Conservation (phyloP, 2,329 filamentous ascomycete genomes). For the Stenocarpella maydis region DNA sequence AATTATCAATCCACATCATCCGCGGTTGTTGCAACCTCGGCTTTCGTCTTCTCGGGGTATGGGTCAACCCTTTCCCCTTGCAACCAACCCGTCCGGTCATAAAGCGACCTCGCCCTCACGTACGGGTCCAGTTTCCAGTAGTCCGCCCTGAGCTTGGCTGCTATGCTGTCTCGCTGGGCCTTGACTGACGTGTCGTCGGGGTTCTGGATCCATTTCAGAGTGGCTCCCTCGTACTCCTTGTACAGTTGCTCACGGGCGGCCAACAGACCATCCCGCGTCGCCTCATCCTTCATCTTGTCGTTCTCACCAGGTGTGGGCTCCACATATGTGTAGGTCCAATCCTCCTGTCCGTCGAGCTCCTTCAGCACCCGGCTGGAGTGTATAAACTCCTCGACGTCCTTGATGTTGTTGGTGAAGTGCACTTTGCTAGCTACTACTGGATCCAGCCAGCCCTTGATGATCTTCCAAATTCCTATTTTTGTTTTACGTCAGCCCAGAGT, state of each 20-base stretch:
- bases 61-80: slow-evolving; percentile 75
- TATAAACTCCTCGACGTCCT: slow-evolving; percentile 83
- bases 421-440: slow-evolving; percentile 95
- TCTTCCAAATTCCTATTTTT: slow-evolving; percentile 87
- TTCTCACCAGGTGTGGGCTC: slow-evolving; percentile 84
- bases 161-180: slow-evolving; percentile 67
- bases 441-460: slow-evolving; percentile 95
- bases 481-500: slow-evolving; percentile 31
- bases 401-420: slow-evolving; percentile 84
- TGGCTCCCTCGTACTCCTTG: slow-evolving; percentile 76
- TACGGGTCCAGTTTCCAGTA: slow-evolving; percentile 95
- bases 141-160: slow-evolving; percentile 70
- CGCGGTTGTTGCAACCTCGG: slow-evolving; percentile 46
- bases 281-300: slow-evolving; percentile 71
- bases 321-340: slow-evolving; percentile 83
- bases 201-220: slow-evolving; percentile 76
- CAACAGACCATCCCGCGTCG: slow-evolving; percentile 69
- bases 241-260: slow-evolving; percentile 71
- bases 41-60: slow-evolving; percentile 57
- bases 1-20: slow-evolving; percentile 54
- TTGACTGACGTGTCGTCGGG: slow-evolving; percentile 58
- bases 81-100: slow-evolving; percentile 82
- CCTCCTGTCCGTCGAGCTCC: slow-evolving; percentile 85
- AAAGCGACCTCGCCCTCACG: slow-evolving; percentile 80
- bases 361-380: slow-evolving; percentile 74